phyloP scores from a whole-genome alignment of 768 basidiomycete genomes.

The Psilocybe tampanensis region DNA sequence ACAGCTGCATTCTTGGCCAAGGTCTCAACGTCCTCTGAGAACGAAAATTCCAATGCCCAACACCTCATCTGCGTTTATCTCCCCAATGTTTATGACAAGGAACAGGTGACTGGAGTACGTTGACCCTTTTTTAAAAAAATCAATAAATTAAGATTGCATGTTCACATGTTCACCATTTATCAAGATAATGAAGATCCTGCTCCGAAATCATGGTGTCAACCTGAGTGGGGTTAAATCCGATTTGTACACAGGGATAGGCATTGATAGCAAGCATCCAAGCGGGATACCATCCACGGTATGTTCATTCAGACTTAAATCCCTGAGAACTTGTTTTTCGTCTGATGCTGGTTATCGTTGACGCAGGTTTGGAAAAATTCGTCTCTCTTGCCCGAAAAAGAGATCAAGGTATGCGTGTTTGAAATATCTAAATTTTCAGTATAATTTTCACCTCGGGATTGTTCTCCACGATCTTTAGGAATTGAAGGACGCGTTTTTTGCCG shows the following conservation, averaged over 20 bases:
- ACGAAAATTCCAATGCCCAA: slow-evolving; percentile 49
- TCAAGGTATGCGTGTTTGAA: slow-evolving; percentile 45
- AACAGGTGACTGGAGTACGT: slow-evolving; percentile 53
- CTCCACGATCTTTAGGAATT: slow-evolving; percentile 44
- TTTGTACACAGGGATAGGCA: slow-evolving; percentile 67
- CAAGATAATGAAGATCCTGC: slow-evolving; percentile 70
- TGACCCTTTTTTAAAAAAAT: no score
- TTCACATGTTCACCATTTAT: slow-evolving; percentile 2
- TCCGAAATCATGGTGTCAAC: slow-evolving; percentile 65
- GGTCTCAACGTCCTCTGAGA: slow-evolving; percentile 63
- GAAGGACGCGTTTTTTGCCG: slow-evolving; percentile 63
- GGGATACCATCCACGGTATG: slow-evolving; percentile 71
- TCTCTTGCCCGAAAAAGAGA: slow-evolving; percentile 60
- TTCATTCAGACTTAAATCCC: not conserved
- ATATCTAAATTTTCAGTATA: not conserved
- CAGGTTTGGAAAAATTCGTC: slow-evolving; percentile 72
- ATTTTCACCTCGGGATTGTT: not conserved
- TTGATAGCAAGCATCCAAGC: slow-evolving; percentile 79
- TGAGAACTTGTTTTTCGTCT: not conserved
- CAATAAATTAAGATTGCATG: not conserved
- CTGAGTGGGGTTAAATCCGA: slow-evolving; percentile 73
- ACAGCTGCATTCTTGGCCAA: slow-evolving; percentile 62
- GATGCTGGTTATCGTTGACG: not conserved
- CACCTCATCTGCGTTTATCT: slow-evolving; percentile 75
- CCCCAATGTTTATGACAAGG: slow-evolving; percentile 71